Percentiles rank a stretch among this genome's conserved stretches.
Evolutionary conservation across 2,329 filamentous ascomycete genomes (phyloP).

Genomic region (Arthroderma uncinatum): DNA sequence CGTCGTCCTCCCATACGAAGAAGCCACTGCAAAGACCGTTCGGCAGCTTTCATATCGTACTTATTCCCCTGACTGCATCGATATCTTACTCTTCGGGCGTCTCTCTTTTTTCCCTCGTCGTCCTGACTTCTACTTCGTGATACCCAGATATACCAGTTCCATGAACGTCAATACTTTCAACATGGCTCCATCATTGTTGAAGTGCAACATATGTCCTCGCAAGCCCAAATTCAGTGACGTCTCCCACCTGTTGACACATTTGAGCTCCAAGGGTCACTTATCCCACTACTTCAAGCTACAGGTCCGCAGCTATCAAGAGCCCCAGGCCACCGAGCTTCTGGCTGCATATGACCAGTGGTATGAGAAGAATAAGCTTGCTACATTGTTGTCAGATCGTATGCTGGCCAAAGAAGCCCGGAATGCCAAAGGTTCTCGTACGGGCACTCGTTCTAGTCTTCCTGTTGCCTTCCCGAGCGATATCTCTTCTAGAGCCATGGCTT

Average conservation of each 20-base stretch:
- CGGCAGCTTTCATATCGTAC: conserved; percentile 5
- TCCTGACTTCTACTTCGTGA: neutral
- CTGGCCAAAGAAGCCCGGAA: conserved; percentile 62
- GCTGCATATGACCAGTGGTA: conserved; percentile 72
- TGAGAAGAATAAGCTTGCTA: conserved; percentile 55
- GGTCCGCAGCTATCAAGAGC: conserved; percentile 57
- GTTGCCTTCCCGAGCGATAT: neutral
- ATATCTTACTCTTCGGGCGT: conserved; percentile 13
- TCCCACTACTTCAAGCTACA: conserved; percentile 73
- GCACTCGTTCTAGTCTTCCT: neutral
- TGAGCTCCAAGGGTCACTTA: conserved; percentile 85
- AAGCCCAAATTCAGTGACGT: conserved; percentile 75
- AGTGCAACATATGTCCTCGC: conserved; percentile 74
- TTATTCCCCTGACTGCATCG: conserved; percentile 3
- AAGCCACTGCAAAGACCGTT: conserved; percentile 14
- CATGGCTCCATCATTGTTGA: conserved; percentile 48
- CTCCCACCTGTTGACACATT: conserved; percentile 83
- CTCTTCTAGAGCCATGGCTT: neutral
- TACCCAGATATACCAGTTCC: neutral
- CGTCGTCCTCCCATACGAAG: conserved; percentile 13
- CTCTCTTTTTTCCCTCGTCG: neutral
- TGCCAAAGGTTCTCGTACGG: conserved; percentile 22
- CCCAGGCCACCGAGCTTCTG: conserved; percentile 51
- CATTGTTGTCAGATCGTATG: conserved; percentile 66
- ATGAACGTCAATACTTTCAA: conserved; percentile 7